Base-by-base conservation (phyloP, 768 basidiomycete species). In the Sutorius australiensis region DNA sequence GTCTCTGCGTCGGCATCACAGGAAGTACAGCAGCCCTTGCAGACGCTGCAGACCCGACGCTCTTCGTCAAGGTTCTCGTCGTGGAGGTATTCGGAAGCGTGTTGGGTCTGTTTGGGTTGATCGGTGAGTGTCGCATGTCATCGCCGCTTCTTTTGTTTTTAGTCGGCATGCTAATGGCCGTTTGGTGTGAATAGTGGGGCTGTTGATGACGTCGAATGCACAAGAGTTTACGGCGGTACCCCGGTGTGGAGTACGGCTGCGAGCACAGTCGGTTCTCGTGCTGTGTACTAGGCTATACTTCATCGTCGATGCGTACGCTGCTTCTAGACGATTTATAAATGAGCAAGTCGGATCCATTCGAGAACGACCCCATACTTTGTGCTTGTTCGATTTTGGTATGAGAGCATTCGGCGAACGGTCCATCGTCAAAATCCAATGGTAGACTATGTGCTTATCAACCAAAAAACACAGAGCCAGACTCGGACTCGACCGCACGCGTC, bases 61-160 rank as follows among this genome's bases (percentile, higher is more conserved):
- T 98, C 32, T 98, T 99, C 60, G 94, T 98, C 71, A 98, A 95
- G 72, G 91, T 98, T 55, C 82, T 99, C 48, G 86, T 99, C 51
- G 90, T 99, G 0, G 97, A 98, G 66, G 94, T 97, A 38, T 92
- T 95, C 67, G 88, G 86, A 48, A 89, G 88, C 63, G 92, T 97
- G 51, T 72, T 97, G 68, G 95, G 95, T 6, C 73, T 98, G 43
- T 98, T 95, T 66, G 95, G 94, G 17, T 74, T 95, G 57, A 97
- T 95, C 61, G 89, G 92, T 93, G 58, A 54, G 89, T 80, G 16
- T 33, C 12, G 7, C 52, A 2, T 12, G 1, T 10, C n/a, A n/a
- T 53, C 10, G 9, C 21, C 17, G 6, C 1, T 21, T 3, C 1
- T 5, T 8, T 5, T 34, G 5, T 28, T 27, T 28, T 27, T 2